phyloP scores from a whole-genome alignment of 2,329 filamentous ascomycete species.

The Albifimbria verrucaria region DNA sequence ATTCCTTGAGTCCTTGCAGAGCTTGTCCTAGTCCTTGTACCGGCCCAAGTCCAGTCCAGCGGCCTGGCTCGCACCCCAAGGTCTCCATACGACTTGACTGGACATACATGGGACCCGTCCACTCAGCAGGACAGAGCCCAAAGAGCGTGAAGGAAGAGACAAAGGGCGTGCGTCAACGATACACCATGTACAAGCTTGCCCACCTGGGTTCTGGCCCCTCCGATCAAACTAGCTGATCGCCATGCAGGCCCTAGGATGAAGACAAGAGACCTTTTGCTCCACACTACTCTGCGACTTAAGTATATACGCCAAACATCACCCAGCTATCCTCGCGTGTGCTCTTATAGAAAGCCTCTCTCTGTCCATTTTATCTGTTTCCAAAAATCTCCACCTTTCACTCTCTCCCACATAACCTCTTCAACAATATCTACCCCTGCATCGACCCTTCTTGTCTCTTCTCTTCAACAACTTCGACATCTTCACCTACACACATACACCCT shows the following conservation, averaged over 20 bases:
- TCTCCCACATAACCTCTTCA: background rate
- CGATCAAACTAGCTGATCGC: conserved; percentile 23
- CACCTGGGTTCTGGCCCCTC: conserved; percentile 2
- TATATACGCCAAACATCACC: conserved; percentile 1
- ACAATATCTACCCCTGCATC: background rate
- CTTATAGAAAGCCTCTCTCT: background rate
- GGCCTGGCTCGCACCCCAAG: background rate
- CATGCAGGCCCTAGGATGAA: conserved; percentile 14
- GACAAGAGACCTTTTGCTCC: conserved; percentile 21
- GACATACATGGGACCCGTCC: no score
- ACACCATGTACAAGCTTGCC: background rate
- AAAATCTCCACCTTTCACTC: background rate
- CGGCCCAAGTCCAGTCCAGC: background rate
- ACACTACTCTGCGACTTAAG: conserved; percentile 18
- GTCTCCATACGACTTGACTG: no score
- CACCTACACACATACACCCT: conserved; percentile 4
- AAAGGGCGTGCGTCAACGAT: background rate
- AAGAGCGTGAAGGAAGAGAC: background rate
- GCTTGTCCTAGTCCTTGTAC: background rate
- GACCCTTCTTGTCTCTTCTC: conserved; percentile 3
- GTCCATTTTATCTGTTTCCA: background rate
- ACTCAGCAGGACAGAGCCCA: background rate
- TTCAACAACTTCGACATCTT: background rate
- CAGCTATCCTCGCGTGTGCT: background rate
- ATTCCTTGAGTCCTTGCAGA: background rate